A percentile compares a stretch with the other conserved stretches of the same genome.
Conservation (phyloP, 495 filamentous ascomycete genomes). For the Hyphodiscus hymeniophilus region DNA sequence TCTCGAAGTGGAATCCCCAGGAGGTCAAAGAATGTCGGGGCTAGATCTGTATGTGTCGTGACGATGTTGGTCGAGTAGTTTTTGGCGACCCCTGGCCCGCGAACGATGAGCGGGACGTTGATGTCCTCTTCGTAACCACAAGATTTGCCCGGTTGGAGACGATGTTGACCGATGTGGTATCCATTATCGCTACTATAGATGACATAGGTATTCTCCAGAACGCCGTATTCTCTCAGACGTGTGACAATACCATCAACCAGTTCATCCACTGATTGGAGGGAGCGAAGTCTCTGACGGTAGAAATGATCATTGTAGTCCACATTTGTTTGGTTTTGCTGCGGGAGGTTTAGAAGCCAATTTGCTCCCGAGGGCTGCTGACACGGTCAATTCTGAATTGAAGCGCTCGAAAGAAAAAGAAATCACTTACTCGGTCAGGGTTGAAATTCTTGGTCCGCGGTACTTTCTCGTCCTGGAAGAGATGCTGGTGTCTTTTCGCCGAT, state of each 20-base stretch:
- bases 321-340: slow-evolving; percentile 41
- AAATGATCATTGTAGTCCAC: slow-evolving; percentile 55
- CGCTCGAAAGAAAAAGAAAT: not conserved
- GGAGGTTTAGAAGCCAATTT: slow-evolving; percentile 46
- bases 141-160: slow-evolving; percentile 55
- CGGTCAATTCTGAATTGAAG: slow-evolving; percentile 2
- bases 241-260: slow-evolving; percentile 45
- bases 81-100: slow-evolving; percentile 43
- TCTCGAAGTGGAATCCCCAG: slow-evolving; percentile 30
- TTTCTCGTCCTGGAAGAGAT: slow-evolving; percentile 35
- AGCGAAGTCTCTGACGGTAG: slow-evolving; percentile 50
- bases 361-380: slow-evolving; percentile 36
- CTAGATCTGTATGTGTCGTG: slow-evolving; percentile 56
- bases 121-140: slow-evolving; percentile 61
- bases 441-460: slow-evolving; percentile 40
- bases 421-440: slow-evolving; percentile 36
- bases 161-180: slow-evolving; percentile 61
- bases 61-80: slow-evolving; percentile 30
- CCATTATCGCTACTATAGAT: slow-evolving; percentile 63
- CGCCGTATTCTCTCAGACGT: slow-evolving; percentile 36
- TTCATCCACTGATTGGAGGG: slow-evolving; percentile 56
- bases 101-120: slow-evolving; percentile 51
- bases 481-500: slow-evolving; percentile 27
- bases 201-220: slow-evolving; percentile 56
- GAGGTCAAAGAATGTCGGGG: slow-evolving; percentile 48